Percentiles rank a stretch among this genome's conserved stretches.
phyloP scores from a whole-genome alignment of 805 yeast species.

The Starmerella asiatica region DNA sequence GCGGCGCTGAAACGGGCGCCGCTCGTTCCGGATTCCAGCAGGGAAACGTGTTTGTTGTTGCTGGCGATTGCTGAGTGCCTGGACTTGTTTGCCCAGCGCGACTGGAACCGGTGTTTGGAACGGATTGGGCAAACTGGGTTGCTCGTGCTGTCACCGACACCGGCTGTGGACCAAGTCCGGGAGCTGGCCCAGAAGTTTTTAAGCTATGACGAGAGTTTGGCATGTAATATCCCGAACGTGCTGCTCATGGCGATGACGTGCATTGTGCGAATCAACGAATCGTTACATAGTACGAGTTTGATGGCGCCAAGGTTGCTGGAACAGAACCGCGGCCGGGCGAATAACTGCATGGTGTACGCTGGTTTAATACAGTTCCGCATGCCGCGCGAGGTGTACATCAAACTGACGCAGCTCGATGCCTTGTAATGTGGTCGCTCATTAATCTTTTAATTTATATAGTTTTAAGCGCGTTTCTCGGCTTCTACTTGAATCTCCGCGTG shows the following conservation, averaged over 20 bases:
- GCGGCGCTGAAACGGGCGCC: constrained; percentile 36
- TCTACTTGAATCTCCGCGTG: not conserved
- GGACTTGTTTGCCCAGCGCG: constrained; percentile 39
- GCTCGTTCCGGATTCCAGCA: constrained; percentile 32
- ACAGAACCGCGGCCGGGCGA: constrained; percentile 33
- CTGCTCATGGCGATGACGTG: constrained; percentile 72
- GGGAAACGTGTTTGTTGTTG: constrained; percentile 52
- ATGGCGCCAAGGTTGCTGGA: constrained; percentile 18
- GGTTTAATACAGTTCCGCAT: constrained; percentile 88
- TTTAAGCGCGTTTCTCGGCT: not conserved
- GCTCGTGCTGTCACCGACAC: constrained; percentile 42
- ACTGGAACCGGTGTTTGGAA: constrained; percentile 46
- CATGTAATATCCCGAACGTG: constrained; percentile 67
- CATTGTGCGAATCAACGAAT: constrained; percentile 39
- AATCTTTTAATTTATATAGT: too few species aligned
- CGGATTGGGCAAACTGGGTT: constrained; percentile 48
- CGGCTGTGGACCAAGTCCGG: constrained; percentile 44
- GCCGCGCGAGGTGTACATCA: constrained; percentile 40
- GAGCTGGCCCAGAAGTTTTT: constrained; percentile 54
- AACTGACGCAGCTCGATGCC: constrained; percentile 20
- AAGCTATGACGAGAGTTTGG: constrained; percentile 51
- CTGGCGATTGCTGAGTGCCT: constrained; percentile 58
- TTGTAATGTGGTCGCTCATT: not conserved
- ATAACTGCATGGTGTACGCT: constrained; percentile 84
- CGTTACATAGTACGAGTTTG: constrained; percentile 18